Evolutionary conservation across 169 alveolate genomes (phyloP).

Genomic region (Plasmodium falciparum): DNA sequence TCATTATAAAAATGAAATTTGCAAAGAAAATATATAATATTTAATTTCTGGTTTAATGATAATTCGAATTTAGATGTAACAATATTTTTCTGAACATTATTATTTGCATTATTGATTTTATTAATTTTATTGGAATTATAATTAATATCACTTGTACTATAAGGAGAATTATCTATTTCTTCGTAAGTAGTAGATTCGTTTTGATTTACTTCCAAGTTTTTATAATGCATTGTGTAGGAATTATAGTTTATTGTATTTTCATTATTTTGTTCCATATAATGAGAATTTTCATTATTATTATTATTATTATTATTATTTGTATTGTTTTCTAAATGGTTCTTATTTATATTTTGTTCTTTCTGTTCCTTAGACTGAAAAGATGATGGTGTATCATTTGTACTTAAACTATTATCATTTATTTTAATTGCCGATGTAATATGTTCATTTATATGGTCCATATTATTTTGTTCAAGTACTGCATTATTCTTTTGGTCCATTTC

Average conservation of each 20-base stretch:
- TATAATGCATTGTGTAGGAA: neutral
- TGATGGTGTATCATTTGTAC: neutral
- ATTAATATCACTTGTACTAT: neutral
- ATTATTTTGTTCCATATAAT: neutral
- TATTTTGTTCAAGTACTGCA: neutral
- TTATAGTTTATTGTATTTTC: neutral
- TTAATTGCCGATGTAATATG: neutral
- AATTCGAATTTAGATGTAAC: conserved; percentile 18
- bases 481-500: neutral
- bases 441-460: neutral
- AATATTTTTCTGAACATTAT: conserved; percentile 5
- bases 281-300: neutral
- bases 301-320: neutral
- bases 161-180: neutral
- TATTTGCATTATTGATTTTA: neutral
- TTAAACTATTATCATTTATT: neutral
- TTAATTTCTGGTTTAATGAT: conserved; percentile 39
- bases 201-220: neutral
- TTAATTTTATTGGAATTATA: neutral
- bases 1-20: conserved; percentile 68
- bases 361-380: neutral
- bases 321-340: neutral
- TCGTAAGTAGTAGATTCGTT: neutral
- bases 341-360: neutral
- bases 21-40: conserved; percentile 58